Percentiles rank a stretch among this genome's conserved stretches.
Conservation (phyloP, 192 early-diverging fungal species). For the Gonapodya prolifera region DNA sequence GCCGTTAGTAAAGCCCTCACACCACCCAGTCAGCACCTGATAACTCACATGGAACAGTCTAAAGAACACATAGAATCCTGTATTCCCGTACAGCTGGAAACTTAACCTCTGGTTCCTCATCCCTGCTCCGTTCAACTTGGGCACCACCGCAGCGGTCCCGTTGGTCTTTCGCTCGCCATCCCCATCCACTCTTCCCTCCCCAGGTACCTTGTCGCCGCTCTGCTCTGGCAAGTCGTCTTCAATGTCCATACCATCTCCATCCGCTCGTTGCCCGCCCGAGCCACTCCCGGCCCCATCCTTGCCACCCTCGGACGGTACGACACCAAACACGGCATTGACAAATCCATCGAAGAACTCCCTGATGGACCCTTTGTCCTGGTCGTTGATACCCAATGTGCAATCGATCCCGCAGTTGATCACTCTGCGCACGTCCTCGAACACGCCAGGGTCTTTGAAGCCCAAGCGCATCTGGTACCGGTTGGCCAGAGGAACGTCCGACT, state of each 20-base stretch:
- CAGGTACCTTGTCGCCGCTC: no score
- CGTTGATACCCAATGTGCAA: slow-evolving; percentile 33
- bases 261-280: no score
- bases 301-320: no score
- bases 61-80: slow-evolving; percentile 75
- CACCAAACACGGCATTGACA: no score
- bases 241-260: slow-evolving; percentile 31
- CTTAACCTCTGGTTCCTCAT: slow-evolving; percentile 12
- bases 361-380: slow-evolving; percentile 59
- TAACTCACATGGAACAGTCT: slow-evolving; percentile 66
- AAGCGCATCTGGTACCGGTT: slow-evolving; percentile 88
- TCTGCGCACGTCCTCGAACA: slow-evolving; percentile 68
- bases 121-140: neutral
- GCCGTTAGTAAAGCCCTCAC: slow-evolving; percentile 73
- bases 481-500: slow-evolving; percentile 39
- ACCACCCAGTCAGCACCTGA: no score
- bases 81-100: slow-evolving; percentile 78
- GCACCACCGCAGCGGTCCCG: neutral
- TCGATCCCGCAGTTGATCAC: slow-evolving; percentile 62
- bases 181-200: neutral
- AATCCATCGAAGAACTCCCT: slow-evolving; percentile 61
- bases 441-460: slow-evolving; percentile 50
- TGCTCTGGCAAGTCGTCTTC: no score
- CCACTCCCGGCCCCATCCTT: no score
- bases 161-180: slow-evolving; percentile 2